Percentiles rank a stretch among this genome's conserved stretches.
Conservation (phyloP, 228 moss, liverwort and hornwort species). For the Sphagnum fallax region DNA sequence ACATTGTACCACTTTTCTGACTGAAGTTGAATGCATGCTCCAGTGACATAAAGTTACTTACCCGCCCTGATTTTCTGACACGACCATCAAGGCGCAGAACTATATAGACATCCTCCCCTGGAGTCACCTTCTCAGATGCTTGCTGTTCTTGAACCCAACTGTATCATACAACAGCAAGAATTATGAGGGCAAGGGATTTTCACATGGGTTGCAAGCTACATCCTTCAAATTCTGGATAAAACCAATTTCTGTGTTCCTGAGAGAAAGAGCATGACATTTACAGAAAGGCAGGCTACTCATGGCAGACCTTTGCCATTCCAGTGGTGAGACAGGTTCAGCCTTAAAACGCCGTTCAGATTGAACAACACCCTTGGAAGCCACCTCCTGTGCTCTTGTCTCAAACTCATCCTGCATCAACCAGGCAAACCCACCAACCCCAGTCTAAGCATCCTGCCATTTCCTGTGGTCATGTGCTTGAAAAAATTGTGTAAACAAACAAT, state of each 20-base stretch:
- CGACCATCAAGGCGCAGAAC: slow-evolving; percentile 30
- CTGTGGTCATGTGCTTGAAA: not conserved
- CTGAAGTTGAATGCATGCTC: too few species aligned
- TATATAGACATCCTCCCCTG: slow-evolving; percentile 71
- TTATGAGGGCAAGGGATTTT: not conserved
- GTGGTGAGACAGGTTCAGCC: slow-evolving; percentile 68
- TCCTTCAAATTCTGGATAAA: too few species aligned
- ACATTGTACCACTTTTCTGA: too few species aligned
- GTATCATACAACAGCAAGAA: not conserved
- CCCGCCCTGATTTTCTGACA: slow-evolving; percentile 62
- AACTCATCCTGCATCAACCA: slow-evolving; percentile 65
- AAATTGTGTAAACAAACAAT: not conserved
- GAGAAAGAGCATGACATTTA: too few species aligned
- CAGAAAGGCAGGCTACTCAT: not conserved
- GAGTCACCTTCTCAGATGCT: slow-evolving; percentile 63
- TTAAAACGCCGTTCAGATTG: slow-evolving; percentile 72
- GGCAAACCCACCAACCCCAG: not conserved
- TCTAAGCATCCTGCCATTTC: not conserved
- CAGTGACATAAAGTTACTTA: slow-evolving; percentile 19
- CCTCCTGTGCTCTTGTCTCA: slow-evolving; percentile 73
- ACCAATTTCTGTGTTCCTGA: too few species aligned
- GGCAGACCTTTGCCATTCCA: slow-evolving; percentile 79
- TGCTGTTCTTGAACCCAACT: slow-evolving; percentile 93
- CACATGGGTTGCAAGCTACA: too few species aligned
- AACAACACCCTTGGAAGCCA: slow-evolving; percentile 66